phyloP scores from a whole-genome alignment of 1,139 yeast species.

The Candida sp. region DNA sequence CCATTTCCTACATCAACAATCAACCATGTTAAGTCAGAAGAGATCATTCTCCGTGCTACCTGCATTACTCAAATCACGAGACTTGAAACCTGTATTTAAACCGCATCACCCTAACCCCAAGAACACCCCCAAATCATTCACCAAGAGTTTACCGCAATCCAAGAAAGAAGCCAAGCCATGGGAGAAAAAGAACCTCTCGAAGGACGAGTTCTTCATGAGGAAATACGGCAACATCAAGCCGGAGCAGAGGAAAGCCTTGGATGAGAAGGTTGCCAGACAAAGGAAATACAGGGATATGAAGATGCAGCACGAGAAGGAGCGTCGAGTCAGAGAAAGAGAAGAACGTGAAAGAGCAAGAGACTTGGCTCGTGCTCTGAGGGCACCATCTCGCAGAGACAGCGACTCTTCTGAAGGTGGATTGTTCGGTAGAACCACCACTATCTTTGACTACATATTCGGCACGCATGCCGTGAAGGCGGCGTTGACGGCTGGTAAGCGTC shows the following conservation, averaged over 20 bases:
- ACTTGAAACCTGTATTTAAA: conserved; percentile 17
- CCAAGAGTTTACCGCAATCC: conserved; percentile 14
- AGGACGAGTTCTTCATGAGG: conserved; percentile 45
- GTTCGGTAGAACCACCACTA: conserved; percentile 29
- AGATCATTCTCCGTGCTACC: conserved; percentile 1
- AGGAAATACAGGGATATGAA: conserved; percentile 26
- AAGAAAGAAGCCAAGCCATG: conserved; percentile 30
- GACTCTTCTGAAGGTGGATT: background rate
- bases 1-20: background rate
- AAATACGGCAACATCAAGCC: conserved; percentile 40
- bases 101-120: conserved; percentile 22
- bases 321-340: conserved; percentile 11
- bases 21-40: background rate
- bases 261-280: conserved; percentile 42
- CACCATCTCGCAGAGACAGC: background rate
- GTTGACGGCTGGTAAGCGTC: conserved; percentile 58
- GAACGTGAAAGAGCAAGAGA: conserved; percentile 10
- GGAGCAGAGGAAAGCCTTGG: conserved; percentile 30
- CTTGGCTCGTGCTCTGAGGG: conserved; percentile 2
- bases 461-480: conserved; percentile 79
- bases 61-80: background rate
- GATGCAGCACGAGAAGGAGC: conserved; percentile 16
- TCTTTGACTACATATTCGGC: conserved; percentile 76
- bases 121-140: conserved; percentile 15
- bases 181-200: conserved; percentile 40